Evolutionary conservation across 164 flowering plant genomes (phyloP), one percentile per base, ranked within the genome.

Genomic region (Vitis rotundifolia): DNA sequence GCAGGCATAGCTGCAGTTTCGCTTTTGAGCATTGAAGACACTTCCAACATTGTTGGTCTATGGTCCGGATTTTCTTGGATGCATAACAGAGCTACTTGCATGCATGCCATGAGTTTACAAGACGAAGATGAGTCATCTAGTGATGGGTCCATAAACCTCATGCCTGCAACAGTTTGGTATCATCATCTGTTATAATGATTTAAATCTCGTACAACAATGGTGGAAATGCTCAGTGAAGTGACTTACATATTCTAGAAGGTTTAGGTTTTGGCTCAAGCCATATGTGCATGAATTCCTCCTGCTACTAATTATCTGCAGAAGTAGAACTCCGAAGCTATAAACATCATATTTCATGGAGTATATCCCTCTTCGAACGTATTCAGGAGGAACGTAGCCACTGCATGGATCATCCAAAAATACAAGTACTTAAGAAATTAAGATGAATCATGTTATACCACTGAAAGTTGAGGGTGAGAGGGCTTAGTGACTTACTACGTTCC

Each of bases 301-400:
- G 49, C 80, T 76, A 55, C 78, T 75, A 31, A 80, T 69, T 56
- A 80, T 80, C 52, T 80, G 74, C 14, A 80, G 49, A n/a, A 80
- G 70, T 14, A 77, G 26, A 16, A 80, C 78, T 64, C 83, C 83
- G 58, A 80, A 80, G 65, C 82, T 79, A n/a, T 70, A 79, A 7
- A 79, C 80, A 63, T 79, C 80, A 11, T 62, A 76, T 64, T 80
- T 80, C 47, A 19, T 69, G 26, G 80, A 77, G 63, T 74, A 80
- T 7, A 63, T 47, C 1, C 80, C 80, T 26, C 48, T 51, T n/a
- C 15, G 68, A 2, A 68, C 74, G 59, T 74, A 77, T 65, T 80
- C 83, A 8, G 83, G 83, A 49, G 83, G 80, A 59, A 77, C 61
- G 58, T 69, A 80, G 5, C 83, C 83, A 49, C 83, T 80, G 74